Evolutionary conservation across 1,139 yeast genomes (phyloP).

Genomic region (Protomyces inundatus): DNA sequence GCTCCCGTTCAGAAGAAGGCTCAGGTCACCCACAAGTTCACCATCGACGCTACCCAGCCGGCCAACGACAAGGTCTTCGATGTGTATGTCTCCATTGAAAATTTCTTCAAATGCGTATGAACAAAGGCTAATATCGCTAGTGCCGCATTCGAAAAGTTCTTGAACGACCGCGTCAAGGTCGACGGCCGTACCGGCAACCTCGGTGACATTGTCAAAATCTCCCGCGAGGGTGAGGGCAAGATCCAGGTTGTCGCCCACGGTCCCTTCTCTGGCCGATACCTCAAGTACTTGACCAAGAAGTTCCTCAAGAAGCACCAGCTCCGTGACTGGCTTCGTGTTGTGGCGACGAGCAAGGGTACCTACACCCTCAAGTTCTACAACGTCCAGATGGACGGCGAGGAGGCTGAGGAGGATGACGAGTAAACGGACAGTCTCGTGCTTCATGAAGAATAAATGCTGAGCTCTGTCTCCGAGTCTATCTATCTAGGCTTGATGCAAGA

Average conservation of each 20-base stretch:
- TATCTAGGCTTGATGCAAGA: conserved; percentile 22
- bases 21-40: conserved; percentile 68
- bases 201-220: conserved; percentile 87
- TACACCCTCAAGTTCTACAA: conserved; percentile 99
- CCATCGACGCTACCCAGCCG: conserved; percentile 96
- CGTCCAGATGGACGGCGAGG: conserved; percentile 92
- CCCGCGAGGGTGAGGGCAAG: conserved; percentile 75
- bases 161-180: conserved; percentile 98
- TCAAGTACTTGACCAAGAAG: conserved; percentile 23
- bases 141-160: conserved; percentile 95
- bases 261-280: conserved; percentile 90
- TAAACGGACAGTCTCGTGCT: conserved; percentile 7
- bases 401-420: conserved; percentile 52
- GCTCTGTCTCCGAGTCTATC: conserved; percentile 23
- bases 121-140: not conserved
- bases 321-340: conserved; percentile 99
- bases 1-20: conserved; percentile 24
- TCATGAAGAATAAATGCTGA: conserved; percentile 13
- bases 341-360: conserved; percentile 90
- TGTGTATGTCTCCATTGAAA: conserved; percentile 43
- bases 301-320: conserved; percentile 31
- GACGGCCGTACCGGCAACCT: conserved; percentile 95
- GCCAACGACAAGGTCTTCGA: conserved; percentile 89
- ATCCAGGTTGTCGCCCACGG: conserved; percentile 81
- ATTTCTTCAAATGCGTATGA: not conserved